Conservation (phyloP, 805 yeast species). For the Debaryomyces prosopidis region DNA sequence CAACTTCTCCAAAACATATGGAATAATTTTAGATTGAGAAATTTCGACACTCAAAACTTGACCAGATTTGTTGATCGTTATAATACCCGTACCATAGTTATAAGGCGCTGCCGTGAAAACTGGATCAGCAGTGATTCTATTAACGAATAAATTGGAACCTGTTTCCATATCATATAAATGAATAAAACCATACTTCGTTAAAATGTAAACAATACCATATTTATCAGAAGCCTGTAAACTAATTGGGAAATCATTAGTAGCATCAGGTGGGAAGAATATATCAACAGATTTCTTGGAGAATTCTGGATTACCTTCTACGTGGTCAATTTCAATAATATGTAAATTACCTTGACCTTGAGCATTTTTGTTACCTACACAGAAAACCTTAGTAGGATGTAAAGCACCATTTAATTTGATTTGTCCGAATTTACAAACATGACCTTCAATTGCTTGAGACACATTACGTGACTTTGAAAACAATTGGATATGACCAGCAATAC, state of each 20-base stretch:
- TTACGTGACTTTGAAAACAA: conserved; percentile 84
- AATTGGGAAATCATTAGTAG: conserved; percentile 94
- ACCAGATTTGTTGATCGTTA: conserved; percentile 93
- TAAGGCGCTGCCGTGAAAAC: conserved; percentile 85
- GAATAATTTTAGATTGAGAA: conserved; percentile 79
- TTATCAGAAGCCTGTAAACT: conserved; percentile 81
- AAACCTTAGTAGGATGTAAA: conserved; percentile 73
- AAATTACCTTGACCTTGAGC: conserved; percentile 70
- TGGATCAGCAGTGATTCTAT: conserved; percentile 93
- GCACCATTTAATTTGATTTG: conserved; percentile 73
- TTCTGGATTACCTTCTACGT: conserved; percentile 78
- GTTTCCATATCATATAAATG: conserved; percentile 93
- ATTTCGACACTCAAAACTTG: conserved; percentile 92
- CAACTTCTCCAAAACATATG: conserved; percentile 83
- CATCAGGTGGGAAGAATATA: conserved; percentile 95
- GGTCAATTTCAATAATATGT: conserved; percentile 95
- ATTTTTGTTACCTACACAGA: conserved; percentile 89
- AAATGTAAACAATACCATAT: conserved; percentile 83
- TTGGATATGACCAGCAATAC: conserved; percentile 96
- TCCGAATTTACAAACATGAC: conserved; percentile 94
- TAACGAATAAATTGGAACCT: conserved; percentile 89
- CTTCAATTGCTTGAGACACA: conserved; percentile 95
- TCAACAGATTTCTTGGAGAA: conserved; percentile 89
- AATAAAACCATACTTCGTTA: conserved; percentile 95
- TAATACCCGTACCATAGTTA: conserved; percentile 74